Evolutionary conservation across 805 yeast species (phyloP).

Genomic region (Yarrowia alimentaria): DNA sequence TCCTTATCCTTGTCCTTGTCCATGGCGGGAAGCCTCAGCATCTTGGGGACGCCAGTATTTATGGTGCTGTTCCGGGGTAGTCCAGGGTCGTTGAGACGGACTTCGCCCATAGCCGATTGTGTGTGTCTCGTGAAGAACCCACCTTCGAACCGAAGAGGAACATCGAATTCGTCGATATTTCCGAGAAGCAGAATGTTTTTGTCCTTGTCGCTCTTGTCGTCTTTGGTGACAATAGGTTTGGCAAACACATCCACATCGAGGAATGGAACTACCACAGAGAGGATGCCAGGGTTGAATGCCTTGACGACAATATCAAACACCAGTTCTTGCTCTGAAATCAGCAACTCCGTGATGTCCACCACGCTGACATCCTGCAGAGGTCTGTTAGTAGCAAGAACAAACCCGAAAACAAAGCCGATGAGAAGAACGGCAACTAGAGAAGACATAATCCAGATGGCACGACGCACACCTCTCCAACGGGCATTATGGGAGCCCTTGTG

Average conservation of each 20-base stretch:
- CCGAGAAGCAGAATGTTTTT: conserved; percentile 70
- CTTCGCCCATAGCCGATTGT: conserved; percentile 61
- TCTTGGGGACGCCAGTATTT: conserved; percentile 4
- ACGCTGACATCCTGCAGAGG: conserved; percentile 71
- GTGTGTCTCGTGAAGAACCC: conserved; percentile 66
- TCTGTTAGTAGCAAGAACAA: conserved; percentile 79
- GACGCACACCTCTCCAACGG: conserved; percentile 34
- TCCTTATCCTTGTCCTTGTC: conserved; percentile 15
- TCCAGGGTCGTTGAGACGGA: conserved; percentile 75
- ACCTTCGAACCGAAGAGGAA: conserved; percentile 72
- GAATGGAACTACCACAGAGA: conserved; percentile 59
- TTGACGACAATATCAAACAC: conserved; percentile 73
- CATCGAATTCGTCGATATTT: conserved; percentile 59
- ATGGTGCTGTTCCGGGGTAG: neutral
- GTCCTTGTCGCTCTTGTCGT: conserved; percentile 32
- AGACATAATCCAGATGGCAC: conserved; percentile 39
- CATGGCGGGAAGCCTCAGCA: conserved; percentile 1
- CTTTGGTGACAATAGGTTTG: conserved; percentile 34
- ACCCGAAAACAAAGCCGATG: conserved; percentile 78
- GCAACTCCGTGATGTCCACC: conserved; percentile 60
- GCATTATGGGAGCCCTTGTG: conserved; percentile 30
- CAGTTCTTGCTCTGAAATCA: conserved; percentile 80
- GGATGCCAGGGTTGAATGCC: conserved; percentile 85
- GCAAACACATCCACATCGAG: conserved; percentile 83
- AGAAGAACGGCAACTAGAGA: conserved; percentile 36